Base-by-base conservation (phyloP, 306 rosid species). In the Vicia villosa region DNA sequence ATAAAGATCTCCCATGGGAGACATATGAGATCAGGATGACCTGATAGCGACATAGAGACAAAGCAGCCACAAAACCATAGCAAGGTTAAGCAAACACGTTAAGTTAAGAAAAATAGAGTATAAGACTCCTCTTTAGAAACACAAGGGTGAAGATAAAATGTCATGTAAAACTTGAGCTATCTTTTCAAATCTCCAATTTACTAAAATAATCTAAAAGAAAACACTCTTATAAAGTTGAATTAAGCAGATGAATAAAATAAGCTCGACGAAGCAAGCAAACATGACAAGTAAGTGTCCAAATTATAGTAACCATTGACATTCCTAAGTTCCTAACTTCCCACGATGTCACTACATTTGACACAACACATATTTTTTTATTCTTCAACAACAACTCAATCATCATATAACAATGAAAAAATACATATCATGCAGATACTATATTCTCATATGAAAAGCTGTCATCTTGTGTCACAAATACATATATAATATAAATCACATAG, bases 281-380 rank as follows among this genome's bases (percentile, higher is more conserved):
- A 69, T 9, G 21, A 50, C 54, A 69, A 34, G 21, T 34, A 69
- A 30, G 43, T 16, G 52, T 60, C 75, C 74, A 73, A 34, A 71
- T 17, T 42, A 30, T 47, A 63, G 60, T 37, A 13, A 20, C 71
- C 60, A 69, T 77, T 74, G 80, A 78, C 80, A 70, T 80, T 75
- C 82, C 64, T 75, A 78, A 82, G 64, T 80, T 75, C 82, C 63
- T 75, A 76, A 80, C 76, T 51, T 65, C 69, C 78, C 76, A 59
- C 79, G 64, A 79, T 45, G 82, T 32, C 49, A 36, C 68, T 8
- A 47, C 34, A 26, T 58, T 54, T 57, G 36, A 55, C 20, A 50
- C 69, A 76, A 16, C 64, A 36, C 55, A 60, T 8, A 41, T 15
- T 24, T 55, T 56, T 28, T 63, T 47, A 68, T 45, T 63, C 63